A percentile compares a stretch with the other conserved stretches of the same genome.
phyloP scores from a whole-genome alignment of 2,329 filamentous ascomycete species.

The Mollisia scopiformis region DNA sequence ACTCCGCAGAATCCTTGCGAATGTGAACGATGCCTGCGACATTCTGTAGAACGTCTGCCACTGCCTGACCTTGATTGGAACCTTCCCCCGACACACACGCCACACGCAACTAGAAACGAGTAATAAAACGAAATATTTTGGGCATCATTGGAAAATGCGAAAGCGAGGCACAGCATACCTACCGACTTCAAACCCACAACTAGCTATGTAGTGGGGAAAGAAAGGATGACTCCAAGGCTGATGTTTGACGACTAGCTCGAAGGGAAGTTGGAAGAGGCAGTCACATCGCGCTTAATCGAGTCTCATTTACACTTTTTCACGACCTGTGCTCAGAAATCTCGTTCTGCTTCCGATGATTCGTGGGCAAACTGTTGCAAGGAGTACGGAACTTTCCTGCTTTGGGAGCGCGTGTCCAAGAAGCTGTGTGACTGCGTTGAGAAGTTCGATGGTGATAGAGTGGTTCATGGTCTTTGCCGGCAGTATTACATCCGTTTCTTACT shows the following conservation, averaged over 20 bases:
- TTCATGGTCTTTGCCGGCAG: constrained; percentile 22
- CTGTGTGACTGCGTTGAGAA: not conserved
- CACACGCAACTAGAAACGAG: constrained; percentile 9
- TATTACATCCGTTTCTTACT: constrained; percentile 18
- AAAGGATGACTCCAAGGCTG: constrained; percentile 1
- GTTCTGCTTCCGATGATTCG: constrained; percentile 1
- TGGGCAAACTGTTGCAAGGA: constrained; percentile 1
- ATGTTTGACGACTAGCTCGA: not conserved
- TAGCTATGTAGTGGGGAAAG: not conserved
- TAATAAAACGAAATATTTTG: constrained; percentile 11
- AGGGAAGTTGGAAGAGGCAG: not conserved
- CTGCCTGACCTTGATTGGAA: not conserved
- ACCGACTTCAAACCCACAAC: constrained; percentile 3
- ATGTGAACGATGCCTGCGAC: constrained; percentile 16
- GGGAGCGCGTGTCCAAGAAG: not conserved
- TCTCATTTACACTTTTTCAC: constrained; percentile 3
- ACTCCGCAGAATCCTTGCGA: constrained; percentile 21
- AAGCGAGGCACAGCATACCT: constrained; percentile 13
- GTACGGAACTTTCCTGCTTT: constrained; percentile 11
- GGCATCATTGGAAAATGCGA: constrained; percentile 10
- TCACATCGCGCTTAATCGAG: constrained; percentile 22
- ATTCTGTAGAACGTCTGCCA: constrained; percentile 21
- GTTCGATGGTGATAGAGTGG: not conserved
- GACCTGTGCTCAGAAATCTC: not conserved
- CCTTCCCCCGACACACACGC: constrained; percentile 6